A percentile compares a stretch with the other conserved stretches of the same genome.
Evolutionary conservation across 768 basidiomycete genomes (phyloP).

Genomic region (Rhodotorula diobovata): DNA sequence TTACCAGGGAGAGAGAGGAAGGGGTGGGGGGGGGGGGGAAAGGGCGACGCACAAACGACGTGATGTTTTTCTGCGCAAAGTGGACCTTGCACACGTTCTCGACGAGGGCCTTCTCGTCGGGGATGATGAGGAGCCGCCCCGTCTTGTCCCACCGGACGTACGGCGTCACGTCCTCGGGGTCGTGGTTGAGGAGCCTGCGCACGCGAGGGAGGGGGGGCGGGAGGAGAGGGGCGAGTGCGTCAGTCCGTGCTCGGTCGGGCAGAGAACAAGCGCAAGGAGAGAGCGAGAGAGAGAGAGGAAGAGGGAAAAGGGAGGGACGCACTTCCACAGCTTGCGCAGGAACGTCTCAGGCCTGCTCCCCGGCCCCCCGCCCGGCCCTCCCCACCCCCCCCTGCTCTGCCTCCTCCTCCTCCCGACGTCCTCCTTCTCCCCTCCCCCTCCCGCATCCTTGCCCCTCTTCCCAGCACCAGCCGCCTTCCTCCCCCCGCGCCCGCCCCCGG

Average conservation of each 20-base stretch:
- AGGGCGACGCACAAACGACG: slow-evolving; percentile 18
- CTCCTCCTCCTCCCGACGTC: background rate
- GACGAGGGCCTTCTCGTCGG: slow-evolving; percentile 27
- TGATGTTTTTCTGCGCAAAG: slow-evolving; percentile 28
- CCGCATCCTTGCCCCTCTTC: background rate
- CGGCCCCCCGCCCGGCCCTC: slow-evolving; percentile 1
- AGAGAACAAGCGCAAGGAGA: background rate
- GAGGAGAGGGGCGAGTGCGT: background rate
- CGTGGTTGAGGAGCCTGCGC: slow-evolving; percentile 19
- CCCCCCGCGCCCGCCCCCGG: background rate
- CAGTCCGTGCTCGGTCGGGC: background rate
- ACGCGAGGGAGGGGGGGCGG: too few relatives aligned
- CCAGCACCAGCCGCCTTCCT: background rate
- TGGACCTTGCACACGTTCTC: slow-evolving; percentile 31
- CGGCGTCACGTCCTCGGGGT: slow-evolving; percentile 12
- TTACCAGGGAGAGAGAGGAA: too few relatives aligned
- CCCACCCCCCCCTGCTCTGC: slow-evolving; percentile 23
- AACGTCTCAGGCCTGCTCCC: slow-evolving; percentile 30
- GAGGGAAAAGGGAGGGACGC: background rate
- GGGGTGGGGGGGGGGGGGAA: too few relatives aligned
- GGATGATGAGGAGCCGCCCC: slow-evolving; percentile 28
- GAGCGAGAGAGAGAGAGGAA: background rate
- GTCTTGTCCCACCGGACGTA: slow-evolving; percentile 26
- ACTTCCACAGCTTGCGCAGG: slow-evolving; percentile 34
- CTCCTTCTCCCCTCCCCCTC: slow-evolving; percentile 25